Conservation (phyloP, 2,329 filamentous ascomycete species). For the Xylariales sp. region DNA sequence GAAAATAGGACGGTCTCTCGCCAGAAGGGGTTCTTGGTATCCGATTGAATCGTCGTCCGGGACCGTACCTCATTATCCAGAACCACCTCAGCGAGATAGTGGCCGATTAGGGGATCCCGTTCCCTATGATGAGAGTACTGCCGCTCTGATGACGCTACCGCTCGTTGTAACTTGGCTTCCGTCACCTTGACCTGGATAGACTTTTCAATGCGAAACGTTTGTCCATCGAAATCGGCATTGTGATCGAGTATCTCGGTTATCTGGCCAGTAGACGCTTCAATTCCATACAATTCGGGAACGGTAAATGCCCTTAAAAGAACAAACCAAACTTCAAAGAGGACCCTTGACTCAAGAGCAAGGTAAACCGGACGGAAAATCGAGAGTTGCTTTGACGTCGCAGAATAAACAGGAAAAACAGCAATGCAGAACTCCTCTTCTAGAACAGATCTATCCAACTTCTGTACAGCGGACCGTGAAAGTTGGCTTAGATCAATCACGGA, state of each 20-base stretch:
- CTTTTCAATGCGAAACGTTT: conserved; percentile 72
- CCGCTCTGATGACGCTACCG: conserved; percentile 43
- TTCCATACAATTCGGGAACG: conserved; percentile 87
- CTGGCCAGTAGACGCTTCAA: conserved; percentile 59
- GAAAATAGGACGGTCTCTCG: conserved; percentile 82
- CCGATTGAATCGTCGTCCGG: conserved; percentile 76
- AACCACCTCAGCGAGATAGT: conserved; percentile 83
- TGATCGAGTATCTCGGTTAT: conserved; percentile 57
- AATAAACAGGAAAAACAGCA: conserved; percentile 94
- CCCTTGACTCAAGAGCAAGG: conserved; percentile 83
- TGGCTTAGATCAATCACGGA: conserved; percentile 89
- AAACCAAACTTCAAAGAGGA: conserved; percentile 98
- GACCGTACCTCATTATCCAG: conserved; percentile 83
- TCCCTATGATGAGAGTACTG: conserved; percentile 46
- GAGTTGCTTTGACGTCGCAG: conserved; percentile 76
- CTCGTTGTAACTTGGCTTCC: conserved; percentile 69
- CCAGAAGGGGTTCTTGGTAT: conserved; percentile 83
- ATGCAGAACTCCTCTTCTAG: conserved; percentile 94
- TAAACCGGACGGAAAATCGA: conserved; percentile 89
- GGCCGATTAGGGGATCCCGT: conserved; percentile 65
- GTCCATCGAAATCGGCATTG: conserved; percentile 56
- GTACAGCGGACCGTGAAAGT: conserved; percentile 88
- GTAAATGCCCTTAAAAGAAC: conserved; percentile 91
- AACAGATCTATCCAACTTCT: conserved; percentile 89
- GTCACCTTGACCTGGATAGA: conserved; percentile 68